Evolutionary conservation across 2,329 filamentous ascomycete genomes (phyloP).

Genomic region (Cercospora zeina): DNA sequence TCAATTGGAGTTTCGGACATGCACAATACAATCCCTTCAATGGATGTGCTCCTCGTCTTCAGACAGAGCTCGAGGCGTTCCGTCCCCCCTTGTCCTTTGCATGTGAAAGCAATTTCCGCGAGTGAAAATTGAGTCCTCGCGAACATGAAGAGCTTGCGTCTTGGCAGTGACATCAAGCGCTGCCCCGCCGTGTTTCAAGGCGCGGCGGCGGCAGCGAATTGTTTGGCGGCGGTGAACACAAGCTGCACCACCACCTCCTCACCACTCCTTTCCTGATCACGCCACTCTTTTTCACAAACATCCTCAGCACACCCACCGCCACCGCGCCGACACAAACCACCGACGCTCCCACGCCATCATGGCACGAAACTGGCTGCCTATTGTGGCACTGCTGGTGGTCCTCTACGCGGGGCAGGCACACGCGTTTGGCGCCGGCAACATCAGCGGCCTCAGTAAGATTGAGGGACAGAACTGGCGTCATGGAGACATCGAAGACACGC

Average conservation of each 20-base stretch:
- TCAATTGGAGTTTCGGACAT: not conserved
- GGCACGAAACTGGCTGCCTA: constrained; percentile 31
- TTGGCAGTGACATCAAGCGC: constrained; percentile 5
- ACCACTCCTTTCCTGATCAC: not conserved
- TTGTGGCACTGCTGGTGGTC: constrained; percentile 29
- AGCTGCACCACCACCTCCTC: not conserved
- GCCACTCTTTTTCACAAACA: not conserved
- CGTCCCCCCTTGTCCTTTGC: not conserved
- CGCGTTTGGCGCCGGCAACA: constrained; percentile 62
- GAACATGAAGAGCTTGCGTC: not conserved
- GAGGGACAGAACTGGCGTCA: constrained; percentile 55
- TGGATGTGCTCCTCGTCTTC: not conserved
- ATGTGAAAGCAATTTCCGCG: not conserved
- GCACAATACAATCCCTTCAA: no score
- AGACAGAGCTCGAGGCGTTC: not conserved
- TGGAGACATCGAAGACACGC: constrained; percentile 58
- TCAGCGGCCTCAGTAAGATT: constrained; percentile 75
- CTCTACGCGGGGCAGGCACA: constrained; percentile 33
- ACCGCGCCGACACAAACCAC: not conserved
- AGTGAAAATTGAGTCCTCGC: not conserved
- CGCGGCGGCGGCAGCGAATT: not conserved
- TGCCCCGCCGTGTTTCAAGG: not conserved
- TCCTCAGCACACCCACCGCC: not conserved
- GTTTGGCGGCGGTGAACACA: not conserved
- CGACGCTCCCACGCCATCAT: constrained; percentile 18